Base-by-base conservation (phyloP, 2,329 filamentous ascomycete species). In the Aspergillus sp. region DNA sequence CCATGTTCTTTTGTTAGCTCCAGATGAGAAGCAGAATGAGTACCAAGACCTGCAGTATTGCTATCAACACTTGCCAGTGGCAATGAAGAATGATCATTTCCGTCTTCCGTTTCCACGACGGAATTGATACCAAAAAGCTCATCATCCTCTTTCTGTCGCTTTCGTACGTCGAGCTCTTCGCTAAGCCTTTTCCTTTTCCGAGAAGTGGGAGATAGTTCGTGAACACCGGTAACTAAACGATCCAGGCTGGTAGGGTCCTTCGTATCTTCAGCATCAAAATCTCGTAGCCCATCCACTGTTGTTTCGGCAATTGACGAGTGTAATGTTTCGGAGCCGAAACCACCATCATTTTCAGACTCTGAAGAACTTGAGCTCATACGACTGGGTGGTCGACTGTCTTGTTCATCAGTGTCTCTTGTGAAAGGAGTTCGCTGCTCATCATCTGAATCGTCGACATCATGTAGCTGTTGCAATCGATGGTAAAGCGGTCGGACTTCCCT, bases 61-160 rank as follows among this genome's bases (percentile, higher is more conserved):
- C 5, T 36, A 27, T 36, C 19, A 36, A 10, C 58, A 57, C 33
- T 69, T 66, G 19, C 19, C 19, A 19, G 27, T 78, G 70, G 36
- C 27, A 27, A 29, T 5, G 11, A n/a, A 29, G 19, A 12, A n/a
- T 7, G 26, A 11, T 13, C 76, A 68, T 34, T 34, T 28, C 19
- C 74, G 44, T 74, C 73, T 45, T 76, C 71, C 4, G 69, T 61
- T 8, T 82, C 77, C 40, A 77, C 73, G 10, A 77, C 71, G 26
- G 74, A 68, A 34, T 74, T 78, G 36, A 86, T 73, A 10, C 80
- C 82, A 59, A 90, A 90, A 5, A 91, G 73, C 54, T 89, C 86
- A 55, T 91, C 87, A 45, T 90, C 87, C 61, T 88, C 89, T 70
- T 90, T 91, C 56, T 85, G 86, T 39, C 88, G 82, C 65, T 95